These are phyloP conservation scores for Fusarium nelsonii DNA, from an alignment of 2,329 filamentous ascomycete species.

Conservation along the genomic window DNA sequence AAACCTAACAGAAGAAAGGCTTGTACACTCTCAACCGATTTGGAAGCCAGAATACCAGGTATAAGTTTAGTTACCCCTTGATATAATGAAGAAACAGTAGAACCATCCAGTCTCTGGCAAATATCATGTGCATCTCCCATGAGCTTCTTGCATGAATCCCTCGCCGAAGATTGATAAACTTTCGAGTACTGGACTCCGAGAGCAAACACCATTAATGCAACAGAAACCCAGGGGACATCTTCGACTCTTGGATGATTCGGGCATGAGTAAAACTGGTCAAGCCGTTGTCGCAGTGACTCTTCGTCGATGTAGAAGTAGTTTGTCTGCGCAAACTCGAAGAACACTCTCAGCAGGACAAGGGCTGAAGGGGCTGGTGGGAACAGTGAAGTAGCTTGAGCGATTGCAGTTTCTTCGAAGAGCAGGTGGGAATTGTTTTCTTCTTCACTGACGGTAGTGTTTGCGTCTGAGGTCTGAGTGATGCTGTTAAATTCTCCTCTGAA, in stretches of 20 bases:
- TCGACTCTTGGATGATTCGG: background rate
- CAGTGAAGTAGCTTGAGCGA: constrained; percentile 32
- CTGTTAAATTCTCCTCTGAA: background rate
- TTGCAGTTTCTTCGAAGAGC: constrained; percentile 16
- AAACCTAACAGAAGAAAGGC: constrained; percentile 40
- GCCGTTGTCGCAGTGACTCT: constrained; percentile 23
- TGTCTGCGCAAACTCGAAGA: constrained; percentile 43
- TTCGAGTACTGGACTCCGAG: constrained; percentile 43
- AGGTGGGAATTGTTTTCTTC: constrained; percentile 4
- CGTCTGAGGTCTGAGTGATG: constrained; percentile 9
- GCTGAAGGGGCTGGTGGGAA: constrained; percentile 35
- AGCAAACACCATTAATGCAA: constrained; percentile 41
- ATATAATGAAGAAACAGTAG: constrained; percentile 33
- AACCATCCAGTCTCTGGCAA: constrained; percentile 33
- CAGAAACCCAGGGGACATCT: constrained; percentile 41
- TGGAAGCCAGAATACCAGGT: constrained; percentile 33
- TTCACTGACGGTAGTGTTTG: constrained; percentile 1
- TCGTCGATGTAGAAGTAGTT: constrained; percentile 46
- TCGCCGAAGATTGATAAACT: constrained; percentile 10
- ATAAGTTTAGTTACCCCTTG: constrained; percentile 26
- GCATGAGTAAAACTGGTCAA: constrained; percentile 35
- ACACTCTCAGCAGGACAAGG: constrained; percentile 33
- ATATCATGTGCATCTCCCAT: constrained; percentile 22
- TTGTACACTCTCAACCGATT: constrained; percentile 38
- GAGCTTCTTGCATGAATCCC: background rate